Evolutionary conservation across 495 filamentous ascomycete species (phyloP).

Genomic region (Clohesyomyces aquaticus): DNA sequence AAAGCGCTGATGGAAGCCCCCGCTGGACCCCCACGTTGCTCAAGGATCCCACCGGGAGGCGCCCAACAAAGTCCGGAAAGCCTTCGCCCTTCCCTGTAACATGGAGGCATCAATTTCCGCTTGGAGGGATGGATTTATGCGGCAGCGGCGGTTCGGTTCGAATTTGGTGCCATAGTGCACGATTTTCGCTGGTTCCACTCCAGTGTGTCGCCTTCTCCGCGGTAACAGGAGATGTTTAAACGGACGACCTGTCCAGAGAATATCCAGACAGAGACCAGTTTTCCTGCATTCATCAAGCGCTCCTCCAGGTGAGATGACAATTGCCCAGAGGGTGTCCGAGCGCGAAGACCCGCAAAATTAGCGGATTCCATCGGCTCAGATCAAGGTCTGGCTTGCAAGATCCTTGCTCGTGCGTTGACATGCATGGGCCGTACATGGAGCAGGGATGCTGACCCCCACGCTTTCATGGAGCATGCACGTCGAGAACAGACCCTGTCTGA

Average conservation of each 20-base stretch:
- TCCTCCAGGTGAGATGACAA: background rate
- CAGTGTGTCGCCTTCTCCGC: constrained; percentile 10
- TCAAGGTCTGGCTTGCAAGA: background rate
- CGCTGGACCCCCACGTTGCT: constrained; percentile 1
- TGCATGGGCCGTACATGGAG: constrained; percentile 9
- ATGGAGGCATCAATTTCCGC: background rate
- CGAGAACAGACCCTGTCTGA: background rate
- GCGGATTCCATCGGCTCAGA: constrained; percentile 18
- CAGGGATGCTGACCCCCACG: constrained; percentile 27
- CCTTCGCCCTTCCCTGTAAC: constrained; percentile 23
- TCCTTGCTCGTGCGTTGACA: constrained; percentile 26
- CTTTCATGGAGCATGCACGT: background rate
- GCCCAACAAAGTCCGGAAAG: background rate
- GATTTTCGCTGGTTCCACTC: background rate
- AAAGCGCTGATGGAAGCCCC: constrained; percentile 1
- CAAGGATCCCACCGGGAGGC: constrained; percentile 8
- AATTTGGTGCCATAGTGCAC: background rate
- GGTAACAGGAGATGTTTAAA: background rate
- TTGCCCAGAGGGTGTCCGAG: background rate
- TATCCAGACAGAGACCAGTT: background rate
- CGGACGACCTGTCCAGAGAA: background rate
- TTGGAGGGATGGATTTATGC: constrained; percentile 1
- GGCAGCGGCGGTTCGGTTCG: constrained; percentile 16
- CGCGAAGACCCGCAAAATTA: background rate
- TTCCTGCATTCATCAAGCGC: background rate